These are phyloP conservation scores for Lotmaria passim DNA, from an alignment of 208 protist genomes.

Conservation along the genomic window DNA sequence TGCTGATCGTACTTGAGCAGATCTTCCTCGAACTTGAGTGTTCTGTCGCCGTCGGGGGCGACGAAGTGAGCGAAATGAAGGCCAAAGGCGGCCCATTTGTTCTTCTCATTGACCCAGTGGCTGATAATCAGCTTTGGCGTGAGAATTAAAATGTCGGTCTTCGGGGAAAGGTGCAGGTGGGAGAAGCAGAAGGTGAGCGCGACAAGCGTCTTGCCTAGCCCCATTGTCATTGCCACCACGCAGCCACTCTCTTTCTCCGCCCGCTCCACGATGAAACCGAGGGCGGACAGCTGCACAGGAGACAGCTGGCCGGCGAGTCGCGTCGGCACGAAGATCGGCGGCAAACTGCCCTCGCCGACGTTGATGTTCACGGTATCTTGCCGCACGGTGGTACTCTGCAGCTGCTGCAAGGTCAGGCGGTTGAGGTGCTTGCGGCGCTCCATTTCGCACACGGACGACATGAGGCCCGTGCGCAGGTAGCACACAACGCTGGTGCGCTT, in stretches of 20 bases:
- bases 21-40: conserved; percentile 47
- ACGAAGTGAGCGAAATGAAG: conserved; percentile 71
- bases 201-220: conserved; percentile 91
- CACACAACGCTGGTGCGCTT: conserved; percentile 82
- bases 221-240: conserved; percentile 89
- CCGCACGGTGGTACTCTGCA: conserved; percentile 28
- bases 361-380: conserved; percentile 78
- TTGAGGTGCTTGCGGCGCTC: conserved; percentile 75
- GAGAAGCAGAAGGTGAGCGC: conserved; percentile 81
- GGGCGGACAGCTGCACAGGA: conserved; percentile 71
- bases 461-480: conserved; percentile 84
- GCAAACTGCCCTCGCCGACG: conserved; percentile 41
- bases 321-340: conserved; percentile 68
- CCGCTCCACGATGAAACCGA: conserved; percentile 75
- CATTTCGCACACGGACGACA: conserved; percentile 78
- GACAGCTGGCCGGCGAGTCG: conserved; percentile 53
- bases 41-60: conserved; percentile 51
- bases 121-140: conserved; percentile 80
- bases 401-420: conserved; percentile 36
- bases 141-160: conserved; percentile 78
- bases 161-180: conserved; percentile 42
- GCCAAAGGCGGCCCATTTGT: conserved; percentile 77
- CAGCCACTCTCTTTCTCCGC: conserved; percentile 67
- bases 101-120: conserved; percentile 74
- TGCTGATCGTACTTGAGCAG: conserved; percentile 67